Conservation (phyloP, 192 early-diverging fungal species). For the Backusella morwellensis region DNA sequence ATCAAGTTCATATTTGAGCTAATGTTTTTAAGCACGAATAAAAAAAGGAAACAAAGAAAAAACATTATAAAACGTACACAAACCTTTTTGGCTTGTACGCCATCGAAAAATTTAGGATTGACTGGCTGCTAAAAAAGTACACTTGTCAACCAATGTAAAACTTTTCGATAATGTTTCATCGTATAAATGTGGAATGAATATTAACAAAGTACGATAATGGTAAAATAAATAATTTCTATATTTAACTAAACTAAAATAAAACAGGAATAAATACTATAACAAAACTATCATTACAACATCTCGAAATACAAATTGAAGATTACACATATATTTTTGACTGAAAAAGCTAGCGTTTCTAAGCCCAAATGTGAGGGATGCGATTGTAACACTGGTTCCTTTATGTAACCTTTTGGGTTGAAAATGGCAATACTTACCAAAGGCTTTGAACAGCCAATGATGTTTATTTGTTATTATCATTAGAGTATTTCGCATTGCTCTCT, state of each 20-base stretch:
- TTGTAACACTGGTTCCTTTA: background rate
- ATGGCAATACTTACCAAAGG: background rate
- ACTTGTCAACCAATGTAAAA: background rate
- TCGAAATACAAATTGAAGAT: background rate
- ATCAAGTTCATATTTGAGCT: background rate
- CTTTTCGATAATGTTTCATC: background rate
- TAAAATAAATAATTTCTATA: background rate
- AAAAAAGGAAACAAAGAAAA: slow-evolving; percentile 3
- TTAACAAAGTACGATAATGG: background rate
- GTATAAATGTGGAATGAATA: background rate
- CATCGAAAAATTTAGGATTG: background rate
- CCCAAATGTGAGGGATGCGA: background rate
- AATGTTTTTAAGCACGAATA: background rate
- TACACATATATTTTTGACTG: background rate
- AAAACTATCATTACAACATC: background rate
- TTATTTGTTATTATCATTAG: background rate
- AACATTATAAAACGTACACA: background rate
- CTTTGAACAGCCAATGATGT: background rate
- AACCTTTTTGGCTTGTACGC: background rate
- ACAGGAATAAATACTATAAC: background rate
- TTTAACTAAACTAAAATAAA: background rate
- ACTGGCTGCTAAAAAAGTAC: background rate
- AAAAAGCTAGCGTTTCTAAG: background rate
- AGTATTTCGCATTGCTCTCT: background rate
- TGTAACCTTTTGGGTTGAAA: background rate